Percentiles rank a stretch among this genome's conserved stretches.
Evolutionary conservation across 768 basidiomycete genomes (phyloP).

Genomic region (Coprinopsis strossmayeri): DNA sequence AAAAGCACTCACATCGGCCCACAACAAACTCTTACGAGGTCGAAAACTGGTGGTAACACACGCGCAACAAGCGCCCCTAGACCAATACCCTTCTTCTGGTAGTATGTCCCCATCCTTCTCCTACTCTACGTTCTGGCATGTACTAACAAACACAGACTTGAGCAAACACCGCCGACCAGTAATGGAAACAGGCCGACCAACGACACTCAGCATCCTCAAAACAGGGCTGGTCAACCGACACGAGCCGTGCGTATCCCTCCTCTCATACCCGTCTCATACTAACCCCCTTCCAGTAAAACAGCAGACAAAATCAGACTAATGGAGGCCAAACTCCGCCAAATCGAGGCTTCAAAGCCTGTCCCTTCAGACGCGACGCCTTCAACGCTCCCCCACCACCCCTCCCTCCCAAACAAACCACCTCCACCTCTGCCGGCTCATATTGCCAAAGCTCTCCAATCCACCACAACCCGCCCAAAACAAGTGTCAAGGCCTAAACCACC

Average conservation of each 20-base stretch:
- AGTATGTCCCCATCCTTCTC: no score
- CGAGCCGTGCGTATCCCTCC: slow-evolving; percentile 38
- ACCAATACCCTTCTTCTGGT: slow-evolving; percentile 26
- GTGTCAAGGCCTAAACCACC: no score
- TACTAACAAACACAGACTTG: slow-evolving; percentile 12
- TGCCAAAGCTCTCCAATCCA: background rate
- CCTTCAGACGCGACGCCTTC: slow-evolving; percentile 23
- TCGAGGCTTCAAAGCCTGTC: slow-evolving; percentile 37
- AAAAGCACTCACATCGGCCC: slow-evolving; percentile 63
- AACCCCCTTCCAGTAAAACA: slow-evolving; percentile 42
- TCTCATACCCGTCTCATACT: background rate
- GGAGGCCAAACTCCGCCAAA: slow-evolving; percentile 89
- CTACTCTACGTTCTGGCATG: no score
- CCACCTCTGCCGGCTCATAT: background rate
- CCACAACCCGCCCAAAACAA: no score
- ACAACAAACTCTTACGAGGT: slow-evolving; percentile 81
- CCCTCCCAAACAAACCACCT: slow-evolving; percentile 10
- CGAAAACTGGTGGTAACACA: slow-evolving; percentile 87
- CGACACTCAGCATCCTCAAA: slow-evolving; percentile 85
- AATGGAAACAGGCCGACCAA: slow-evolving; percentile 64
- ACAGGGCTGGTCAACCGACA: slow-evolving; percentile 36
- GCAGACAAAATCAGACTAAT: slow-evolving; percentile 88
- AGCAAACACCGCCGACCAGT: slow-evolving; percentile 33
- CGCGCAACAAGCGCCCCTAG: slow-evolving; percentile 76
- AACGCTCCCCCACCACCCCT: slow-evolving; percentile 30